A percentile compares a stretch with the other conserved stretches of the same genome.
Evolutionary conservation across 2,329 filamentous ascomycete species (phyloP).

Genomic region (Calonectria crousiana): DNA sequence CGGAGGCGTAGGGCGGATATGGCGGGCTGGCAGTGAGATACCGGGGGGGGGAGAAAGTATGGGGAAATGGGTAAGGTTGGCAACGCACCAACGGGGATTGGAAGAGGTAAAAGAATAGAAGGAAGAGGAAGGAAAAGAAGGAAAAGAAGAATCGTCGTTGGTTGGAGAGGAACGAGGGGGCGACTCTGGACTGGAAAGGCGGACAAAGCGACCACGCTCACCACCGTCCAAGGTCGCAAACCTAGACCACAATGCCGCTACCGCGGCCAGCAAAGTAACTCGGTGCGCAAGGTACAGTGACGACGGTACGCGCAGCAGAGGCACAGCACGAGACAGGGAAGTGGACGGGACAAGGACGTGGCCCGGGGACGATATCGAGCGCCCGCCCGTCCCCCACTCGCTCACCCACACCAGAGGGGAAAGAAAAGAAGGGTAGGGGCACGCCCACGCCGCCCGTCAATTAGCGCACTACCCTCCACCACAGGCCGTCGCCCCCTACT

Average conservation of each 20-base stretch:
- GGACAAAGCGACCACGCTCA: conserved; percentile 11
- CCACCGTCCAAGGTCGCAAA: background rate
- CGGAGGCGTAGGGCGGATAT: conserved; percentile 3
- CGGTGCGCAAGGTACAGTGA: conserved; percentile 1
- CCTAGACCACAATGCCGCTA: background rate
- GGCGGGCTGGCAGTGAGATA: background rate
- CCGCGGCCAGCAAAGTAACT: conserved; percentile 5
- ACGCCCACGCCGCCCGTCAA: conserved; percentile 4
- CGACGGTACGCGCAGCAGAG: background rate
- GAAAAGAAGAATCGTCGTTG: conserved; percentile 24
- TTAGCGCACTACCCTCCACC: conserved; percentile 12
- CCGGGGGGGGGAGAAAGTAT: conserved; percentile 1
- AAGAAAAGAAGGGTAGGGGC: background rate
- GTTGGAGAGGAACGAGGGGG: background rate
- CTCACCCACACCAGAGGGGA: conserved; percentile 7
- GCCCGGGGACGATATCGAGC: conserved; percentile 18
- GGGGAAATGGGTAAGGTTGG: conserved; percentile 10
- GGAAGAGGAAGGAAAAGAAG: conserved; percentile 22
- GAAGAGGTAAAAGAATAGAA: conserved; percentile 28
- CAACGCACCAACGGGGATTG: conserved; percentile 17
- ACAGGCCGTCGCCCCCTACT: background rate
- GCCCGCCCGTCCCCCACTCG: background rate
- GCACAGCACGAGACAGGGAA: conserved; percentile 14
- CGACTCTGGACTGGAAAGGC: conserved; percentile 4
- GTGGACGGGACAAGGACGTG: conserved; percentile 13